phyloP scores from a whole-genome alignment of 805 yeast species.

The Candida patagonica region DNA sequence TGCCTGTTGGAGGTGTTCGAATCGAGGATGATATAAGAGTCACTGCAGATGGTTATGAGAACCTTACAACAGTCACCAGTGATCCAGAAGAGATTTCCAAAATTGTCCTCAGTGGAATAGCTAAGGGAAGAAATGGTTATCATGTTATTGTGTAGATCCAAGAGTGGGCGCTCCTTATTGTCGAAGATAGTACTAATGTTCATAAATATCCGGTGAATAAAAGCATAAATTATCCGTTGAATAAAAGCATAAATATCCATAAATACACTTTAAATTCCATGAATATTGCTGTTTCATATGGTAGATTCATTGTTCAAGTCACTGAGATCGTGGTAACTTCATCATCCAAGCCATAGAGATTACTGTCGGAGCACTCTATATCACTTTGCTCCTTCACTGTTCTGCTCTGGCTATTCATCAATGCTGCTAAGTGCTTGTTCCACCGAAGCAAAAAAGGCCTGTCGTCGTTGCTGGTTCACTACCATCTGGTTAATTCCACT shows the following conservation, averaged over 20 bases:
- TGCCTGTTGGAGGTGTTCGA: constrained; percentile 94
- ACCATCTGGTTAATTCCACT: constrained; percentile 47
- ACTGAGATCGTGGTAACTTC: no score
- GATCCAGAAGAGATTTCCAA: constrained; percentile 75
- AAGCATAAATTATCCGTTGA: no score
- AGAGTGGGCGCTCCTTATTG: no score
- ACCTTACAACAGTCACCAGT: constrained; percentile 72
- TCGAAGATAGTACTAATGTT: no score
- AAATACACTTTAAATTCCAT: no score
- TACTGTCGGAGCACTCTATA: no score
- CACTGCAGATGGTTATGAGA: constrained; percentile 68
- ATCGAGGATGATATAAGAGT: constrained; percentile 89
- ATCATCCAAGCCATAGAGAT: no score
- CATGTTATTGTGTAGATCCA: constrained; percentile 44
- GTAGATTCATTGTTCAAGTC: no score
- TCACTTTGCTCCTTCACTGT: no score
- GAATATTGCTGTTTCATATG: no score
- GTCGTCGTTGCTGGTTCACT: constrained; percentile 24
- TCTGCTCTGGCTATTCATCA: constrained; percentile 13
- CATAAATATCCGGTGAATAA: no score
- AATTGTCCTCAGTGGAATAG: constrained; percentile 61
- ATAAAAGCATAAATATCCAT: no score
- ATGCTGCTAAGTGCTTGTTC: constrained; percentile 42
- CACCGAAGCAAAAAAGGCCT: constrained; percentile 38
- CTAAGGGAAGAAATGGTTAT: constrained; percentile 53